Base-by-base conservation (phyloP, 129 eudicot species). In the carrot (Daucus carota) region DNA sequence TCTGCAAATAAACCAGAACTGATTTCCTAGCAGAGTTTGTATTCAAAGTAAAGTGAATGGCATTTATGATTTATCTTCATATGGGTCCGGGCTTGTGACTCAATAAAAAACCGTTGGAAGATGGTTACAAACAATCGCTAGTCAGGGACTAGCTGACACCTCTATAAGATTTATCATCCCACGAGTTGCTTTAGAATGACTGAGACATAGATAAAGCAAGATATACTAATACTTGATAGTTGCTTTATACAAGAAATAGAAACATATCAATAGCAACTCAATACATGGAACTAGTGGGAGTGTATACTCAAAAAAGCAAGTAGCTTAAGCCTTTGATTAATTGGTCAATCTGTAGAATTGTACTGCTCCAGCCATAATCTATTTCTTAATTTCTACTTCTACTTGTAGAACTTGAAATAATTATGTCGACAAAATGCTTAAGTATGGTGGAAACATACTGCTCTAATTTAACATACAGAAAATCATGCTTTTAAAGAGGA, bases 171-270 rank as follows among this genome's bases (percentile, higher is more conserved):
- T 18, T 54, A 54, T 22, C 1, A 54, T 54, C 17, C 60, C 8
- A 7, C 9, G 29, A 47, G 24, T 47, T 66, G 17, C 57, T 9
- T 3, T 74, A 36, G 81, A 81, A 73, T 72, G 75, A 77, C 63
- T 42, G 66, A 36, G 85, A 69, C 46, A 63, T 70, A 54, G 36
- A 77, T 73, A 20, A 59, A 32, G 65, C 41, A 46, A n/a, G 62
- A 46, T 28, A 59, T 65, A 48, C 78, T 73, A 50, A 32, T 18
- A 69, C 40, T 50, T 32, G 42, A 42, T 16, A 29, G 20, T 38
- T 42, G 72, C 45, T 57, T 29, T 46, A 43, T 80, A 46, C 54
- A 22, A 2, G 11, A 20, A 20, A 50, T 50, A 50, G 11, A 48
- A 3, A 18, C 59, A 22, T 18, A 48, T 2, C 32, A n/a, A 22